Conservation (phyloP, 345 rosid genomes). For the Firmiana major region DNA sequence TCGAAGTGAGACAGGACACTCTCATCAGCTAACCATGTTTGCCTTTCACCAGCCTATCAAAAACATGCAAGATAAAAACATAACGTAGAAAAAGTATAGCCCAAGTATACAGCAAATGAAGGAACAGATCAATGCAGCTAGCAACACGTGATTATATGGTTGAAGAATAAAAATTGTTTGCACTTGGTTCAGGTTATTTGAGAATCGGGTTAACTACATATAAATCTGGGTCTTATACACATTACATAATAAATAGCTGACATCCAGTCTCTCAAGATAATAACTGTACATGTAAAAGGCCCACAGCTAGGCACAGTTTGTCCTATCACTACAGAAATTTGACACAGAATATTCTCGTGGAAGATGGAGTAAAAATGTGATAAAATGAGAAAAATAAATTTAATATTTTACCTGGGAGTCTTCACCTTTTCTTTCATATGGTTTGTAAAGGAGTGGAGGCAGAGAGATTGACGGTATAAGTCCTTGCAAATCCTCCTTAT, state of each 20-base stretch:
- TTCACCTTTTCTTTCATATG: constrained; percentile 48
- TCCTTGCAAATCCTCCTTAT: constrained; percentile 44
- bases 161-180: neutral
- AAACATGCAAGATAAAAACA: constrained; percentile 19
- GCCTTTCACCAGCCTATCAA: constrained; percentile 52
- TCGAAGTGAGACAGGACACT: constrained; percentile 64
- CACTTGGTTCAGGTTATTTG: neutral
- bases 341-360: neutral
- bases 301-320: neutral
- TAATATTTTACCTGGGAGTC: constrained; percentile 46
- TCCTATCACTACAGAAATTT: neutral
- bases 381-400: neutral
- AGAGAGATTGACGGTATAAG: constrained; percentile 39
- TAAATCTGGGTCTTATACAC: neutral
- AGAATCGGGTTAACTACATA: neutral
- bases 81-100: neutral
- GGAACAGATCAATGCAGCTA: neutral
- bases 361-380: neutral
- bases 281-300: neutral
- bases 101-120: constrained; percentile 1
- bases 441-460: constrained; percentile 65
- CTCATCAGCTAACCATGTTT: constrained; percentile 84
- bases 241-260: neutral
- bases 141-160: neutral
- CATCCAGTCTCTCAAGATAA: neutral